Evolutionary conservation across 2,329 filamentous ascomycete genomes (phyloP).

Genomic region (Akanthomyces dipterigenus): DNA sequence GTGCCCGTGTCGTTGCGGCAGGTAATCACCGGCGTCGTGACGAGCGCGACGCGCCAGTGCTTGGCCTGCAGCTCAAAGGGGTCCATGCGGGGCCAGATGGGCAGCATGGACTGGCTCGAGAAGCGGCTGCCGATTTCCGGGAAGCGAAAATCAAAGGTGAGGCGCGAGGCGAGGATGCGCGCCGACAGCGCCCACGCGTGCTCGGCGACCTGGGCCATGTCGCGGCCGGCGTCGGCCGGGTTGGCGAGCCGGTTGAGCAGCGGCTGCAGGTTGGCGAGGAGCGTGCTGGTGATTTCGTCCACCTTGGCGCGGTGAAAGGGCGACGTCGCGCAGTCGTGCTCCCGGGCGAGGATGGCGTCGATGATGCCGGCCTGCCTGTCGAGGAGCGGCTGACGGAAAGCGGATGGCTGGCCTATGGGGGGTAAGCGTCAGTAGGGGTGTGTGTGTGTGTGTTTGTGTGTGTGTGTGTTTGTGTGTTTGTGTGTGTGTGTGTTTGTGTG

Average conservation of each 20-base stretch:
- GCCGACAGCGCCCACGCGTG: slow-evolving; percentile 39
- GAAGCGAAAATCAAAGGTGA: slow-evolving; percentile 43
- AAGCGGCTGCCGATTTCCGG: slow-evolving; percentile 45
- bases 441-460: no score
- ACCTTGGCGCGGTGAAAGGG: slow-evolving; percentile 28
- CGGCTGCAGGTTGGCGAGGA: slow-evolving; percentile 31
- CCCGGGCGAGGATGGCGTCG: slow-evolving; percentile 30
- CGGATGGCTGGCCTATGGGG: slow-evolving; percentile 28
- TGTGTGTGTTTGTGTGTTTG: no score
- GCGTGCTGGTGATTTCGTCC: slow-evolving; percentile 35
- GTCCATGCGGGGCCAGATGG: slow-evolving; percentile 35
- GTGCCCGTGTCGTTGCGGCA: slow-evolving; percentile 44
- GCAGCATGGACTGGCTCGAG: slow-evolving; percentile 40
- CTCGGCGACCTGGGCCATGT: slow-evolving; percentile 35
- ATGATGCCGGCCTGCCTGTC: slow-evolving; percentile 31
- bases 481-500: no score
- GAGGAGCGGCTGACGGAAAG: slow-evolving; percentile 32
- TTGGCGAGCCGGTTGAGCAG: slow-evolving; percentile 30
- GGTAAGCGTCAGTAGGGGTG: no score
- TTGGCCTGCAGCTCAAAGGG: slow-evolving; percentile 39
- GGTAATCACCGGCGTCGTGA: slow-evolving; percentile 48
- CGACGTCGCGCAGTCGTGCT: slow-evolving; percentile 16
- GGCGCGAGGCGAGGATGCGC: slow-evolving; percentile 38
- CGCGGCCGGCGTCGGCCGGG: slow-evolving; percentile 31
- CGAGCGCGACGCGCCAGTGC: slow-evolving; percentile 46